These are phyloP conservation scores for Boletus speciosus DNA, from an alignment of 768 basidiomycete species.

Conservation along the genomic window DNA sequence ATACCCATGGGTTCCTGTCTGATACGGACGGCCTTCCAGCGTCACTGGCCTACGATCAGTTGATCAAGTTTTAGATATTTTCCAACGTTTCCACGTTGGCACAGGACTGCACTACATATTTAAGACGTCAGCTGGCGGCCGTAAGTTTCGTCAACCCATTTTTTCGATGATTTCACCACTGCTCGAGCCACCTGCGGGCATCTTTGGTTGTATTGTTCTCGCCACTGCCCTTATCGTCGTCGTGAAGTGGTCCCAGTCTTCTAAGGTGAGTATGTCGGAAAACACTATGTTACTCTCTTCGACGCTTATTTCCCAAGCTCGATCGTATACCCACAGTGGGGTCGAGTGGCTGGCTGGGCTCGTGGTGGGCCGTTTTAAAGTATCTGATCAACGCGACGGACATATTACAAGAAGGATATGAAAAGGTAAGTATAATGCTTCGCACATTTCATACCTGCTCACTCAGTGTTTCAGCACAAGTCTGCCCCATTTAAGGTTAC, in stretches of 20 bases:
- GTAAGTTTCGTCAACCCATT: too few relatives aligned
- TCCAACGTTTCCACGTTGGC: too few relatives aligned
- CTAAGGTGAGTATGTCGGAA: not conserved
- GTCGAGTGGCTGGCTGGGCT: conserved; percentile 22
- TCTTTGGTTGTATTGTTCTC: not conserved
- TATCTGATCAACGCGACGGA: conserved; percentile 15
- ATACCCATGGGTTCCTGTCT: too few relatives aligned
- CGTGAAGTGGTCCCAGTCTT: not conserved
- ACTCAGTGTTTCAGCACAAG: too few relatives aligned
- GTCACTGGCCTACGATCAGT: too few relatives aligned
- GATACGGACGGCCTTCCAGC: too few relatives aligned
- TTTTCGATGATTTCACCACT: not conserved
- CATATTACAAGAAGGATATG: conserved; percentile 31
- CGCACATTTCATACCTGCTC: not conserved
- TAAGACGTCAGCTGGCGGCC: too few relatives aligned
- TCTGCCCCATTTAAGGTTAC: too few relatives aligned
- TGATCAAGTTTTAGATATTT: too few relatives aligned
- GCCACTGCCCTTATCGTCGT: not conserved
- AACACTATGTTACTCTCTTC: not conserved
- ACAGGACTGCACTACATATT: too few relatives aligned
- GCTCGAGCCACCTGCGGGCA: not conserved
- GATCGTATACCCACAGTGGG: conserved; percentile 30
- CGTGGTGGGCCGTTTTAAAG: conserved; percentile 22
- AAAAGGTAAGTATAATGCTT: conserved; percentile 16
- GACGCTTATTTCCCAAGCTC: conserved; percentile 8